Evolutionary conservation across 2,329 filamentous ascomycete species (phyloP), one percentile per base, ranked within the genome.

Genomic region (Ilyonectria mors-panacis): DNA sequence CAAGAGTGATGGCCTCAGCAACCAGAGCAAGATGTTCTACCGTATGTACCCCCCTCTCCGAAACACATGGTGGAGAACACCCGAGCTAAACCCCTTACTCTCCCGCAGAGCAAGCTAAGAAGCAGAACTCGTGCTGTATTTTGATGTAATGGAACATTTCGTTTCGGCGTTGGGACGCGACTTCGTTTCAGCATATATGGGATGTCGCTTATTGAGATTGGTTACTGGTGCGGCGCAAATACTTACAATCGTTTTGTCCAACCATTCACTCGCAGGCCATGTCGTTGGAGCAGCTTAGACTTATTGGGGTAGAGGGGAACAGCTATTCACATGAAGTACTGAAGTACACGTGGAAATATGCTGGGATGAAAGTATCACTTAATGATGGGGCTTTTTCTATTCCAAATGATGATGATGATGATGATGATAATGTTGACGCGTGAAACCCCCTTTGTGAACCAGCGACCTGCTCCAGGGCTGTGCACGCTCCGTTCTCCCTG

Each of bases 21-120:
- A 90, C 56, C 93, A 96, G 86, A 97, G 94, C 85, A 98, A 97
- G 88, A 95, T 97, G 92, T 99, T 99, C 81, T 98, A 98, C 82
- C 94, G 92, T 92, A 81, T 76, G 87, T 83, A 23, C 7, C 17
- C 39, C 35, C 42, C 54, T 23, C 17, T 57, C 44, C 44, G 58
- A 56, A 37, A 63, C 59, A 21, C 7, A 3, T 26, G 17, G 45
- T 50, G 55, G 26, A 37, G 53, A 50, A 59, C 9, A 15, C 23
- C 19, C 8, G 6, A 44, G 59, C 57, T 56, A 61, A 61, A 70
- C 71, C 35, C 56, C 48, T 21, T n/a, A 4, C 47, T 45, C 30
- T 59, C 66, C 30, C 59, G 19, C 59, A 87, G 85, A 85, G 80
- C 83, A 91, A 86, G 92, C 92, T 78, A 94, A 94, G 87, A 93